Evolutionary conservation across 768 basidiomycete genomes (phyloP).

Genomic region (Mycena indigotica): DNA sequence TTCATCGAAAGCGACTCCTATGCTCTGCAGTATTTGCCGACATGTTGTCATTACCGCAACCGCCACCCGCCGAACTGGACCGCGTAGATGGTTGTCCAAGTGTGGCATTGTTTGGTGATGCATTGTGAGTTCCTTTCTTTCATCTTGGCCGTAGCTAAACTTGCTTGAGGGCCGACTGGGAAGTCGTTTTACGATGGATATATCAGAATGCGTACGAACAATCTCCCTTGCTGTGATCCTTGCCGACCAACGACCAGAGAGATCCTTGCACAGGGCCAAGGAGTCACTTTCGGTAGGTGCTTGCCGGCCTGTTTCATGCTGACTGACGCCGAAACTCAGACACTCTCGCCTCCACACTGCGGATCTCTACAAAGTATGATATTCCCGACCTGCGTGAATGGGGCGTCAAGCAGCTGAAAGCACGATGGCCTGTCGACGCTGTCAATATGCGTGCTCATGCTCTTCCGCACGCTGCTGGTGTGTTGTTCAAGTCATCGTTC

Average conservation of each 20-base stretch:
- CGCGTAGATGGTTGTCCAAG: conserved; percentile 34
- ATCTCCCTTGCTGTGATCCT: background rate
- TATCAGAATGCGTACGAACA: conserved; percentile 35
- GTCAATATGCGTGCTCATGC: conserved; percentile 29
- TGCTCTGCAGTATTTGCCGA: conserved; percentile 34
- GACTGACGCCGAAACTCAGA: conserved; percentile 11
- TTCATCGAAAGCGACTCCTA: conserved; percentile 25
- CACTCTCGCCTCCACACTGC: conserved; percentile 29
- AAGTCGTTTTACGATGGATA: conserved; percentile 33
- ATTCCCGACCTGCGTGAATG: conserved; percentile 31
- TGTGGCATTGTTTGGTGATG: conserved; percentile 28
- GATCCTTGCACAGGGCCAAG: conserved; percentile 19
- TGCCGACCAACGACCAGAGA: background rate
- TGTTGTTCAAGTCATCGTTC: conserved; percentile 1
- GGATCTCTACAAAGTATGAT: conserved; percentile 41
- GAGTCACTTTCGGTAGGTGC: conserved; percentile 22
- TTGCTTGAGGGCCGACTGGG: conserved; percentile 38
- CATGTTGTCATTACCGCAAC: conserved; percentile 40
- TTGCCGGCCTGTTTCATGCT: background rate
- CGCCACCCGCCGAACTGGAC: conserved; percentile 26
- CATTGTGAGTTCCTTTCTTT: too few relatives aligned
- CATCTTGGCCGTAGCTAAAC: too few relatives aligned
- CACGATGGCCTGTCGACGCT: conserved; percentile 34
- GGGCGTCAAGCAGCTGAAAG: conserved; percentile 26
- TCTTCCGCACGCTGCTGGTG: conserved; percentile 35